Evolutionary conservation across 2,329 filamentous ascomycete genomes (phyloP), one percentile per base, ranked within the genome.

Genomic region (Calonectria pseudoreteaudii): DNA sequence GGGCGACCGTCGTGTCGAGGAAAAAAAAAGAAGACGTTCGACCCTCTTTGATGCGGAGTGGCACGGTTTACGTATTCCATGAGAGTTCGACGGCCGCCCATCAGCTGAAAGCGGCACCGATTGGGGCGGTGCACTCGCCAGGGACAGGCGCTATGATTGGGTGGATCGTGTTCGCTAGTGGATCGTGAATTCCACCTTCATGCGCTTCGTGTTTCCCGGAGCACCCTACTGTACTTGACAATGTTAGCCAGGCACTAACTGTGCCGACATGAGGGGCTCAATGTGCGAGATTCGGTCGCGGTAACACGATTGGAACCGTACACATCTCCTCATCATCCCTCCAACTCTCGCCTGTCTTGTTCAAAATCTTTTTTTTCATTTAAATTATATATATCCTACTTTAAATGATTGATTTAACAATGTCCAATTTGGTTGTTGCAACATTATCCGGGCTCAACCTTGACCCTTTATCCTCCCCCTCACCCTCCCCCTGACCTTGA

Each of bases 121-220:
- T 74, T 77, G 79, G 73, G 78, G 79, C 79, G 74, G 78, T 79
- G 79, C 71, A 75, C 23, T 41, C 23, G 13, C 56, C 23, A 9
- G 34, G 23, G 20, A 62, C 56, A 16, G 34, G 36, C 23, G 3
- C 23, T 34, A 4, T 62, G 56, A 62, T 62, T 62, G 56, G 56
- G 23, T 30, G 36, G 56, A 28, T 38, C 56, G 36, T 26, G 56
- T 6, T 41, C 14, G 36, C 10, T 28, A 13, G 56, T 26, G 56
- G 56, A 62, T 41, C 34, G 56, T 23, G 23, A 44, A 20, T 68
- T 31, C 16, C 49, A 62, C 16, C 26, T 11, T 13, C 34, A 20
- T 74, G 71, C n/a, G 5, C 10, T 47, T 74, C 71, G 75, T 65
- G 44, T 31, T 73, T 65, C 66, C 71, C 68, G 20, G 50, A 6